Base-by-base conservation (phyloP, 371 early-diverging fungal genomes). In the Mortierella sp. region DNA sequence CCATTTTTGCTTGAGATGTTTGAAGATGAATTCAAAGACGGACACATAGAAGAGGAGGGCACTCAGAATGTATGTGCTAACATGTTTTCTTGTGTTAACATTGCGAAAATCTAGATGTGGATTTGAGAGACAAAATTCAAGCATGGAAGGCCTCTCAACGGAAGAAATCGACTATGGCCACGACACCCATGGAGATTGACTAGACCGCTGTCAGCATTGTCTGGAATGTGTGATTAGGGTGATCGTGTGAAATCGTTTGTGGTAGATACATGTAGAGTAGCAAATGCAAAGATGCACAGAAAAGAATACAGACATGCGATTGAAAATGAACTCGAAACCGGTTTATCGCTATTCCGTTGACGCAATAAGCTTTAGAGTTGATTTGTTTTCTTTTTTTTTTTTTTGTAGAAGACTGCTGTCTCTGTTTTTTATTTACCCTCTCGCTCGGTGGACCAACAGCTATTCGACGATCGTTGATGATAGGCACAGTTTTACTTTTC, bases 71-170 rank as follows among this genome's bases (percentile, higher is more conserved):
- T 57, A 1, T 57, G 11, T 57, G 8, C 26, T 57, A 11, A 26
- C 1, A n/a, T 48, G 48, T 26, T 52, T 54, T 63, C 48, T 65
- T 78, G 14, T 68, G 4, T 24, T 68, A 5, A 38, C 1, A 38
- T 24, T 55, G 8, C 0, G 24, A 44, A 16, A 6, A n/a, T 13
- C 8, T 75, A 84, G 84, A 85, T 26, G 63, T 80, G 6, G 86
- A 85, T 47, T 78, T 85, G 21, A 77, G 82, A 21, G 80, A 79
- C 10, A 77, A 78, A 48, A 85, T 85, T 38, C 86, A 80, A n/a
- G 78, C 76, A 10, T 85, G 86, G 86, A 85, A 85, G 73, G 54
- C 55, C 21, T 74, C 78, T 1, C 86, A 80, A 54, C 77, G 73
- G 38, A 72, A 80, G 21, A 82, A 72, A 54, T 9, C 44, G 5